Evolutionary conservation across 177 flowering plant species (phyloP).

Genomic region (Vitis hybrid): DNA sequence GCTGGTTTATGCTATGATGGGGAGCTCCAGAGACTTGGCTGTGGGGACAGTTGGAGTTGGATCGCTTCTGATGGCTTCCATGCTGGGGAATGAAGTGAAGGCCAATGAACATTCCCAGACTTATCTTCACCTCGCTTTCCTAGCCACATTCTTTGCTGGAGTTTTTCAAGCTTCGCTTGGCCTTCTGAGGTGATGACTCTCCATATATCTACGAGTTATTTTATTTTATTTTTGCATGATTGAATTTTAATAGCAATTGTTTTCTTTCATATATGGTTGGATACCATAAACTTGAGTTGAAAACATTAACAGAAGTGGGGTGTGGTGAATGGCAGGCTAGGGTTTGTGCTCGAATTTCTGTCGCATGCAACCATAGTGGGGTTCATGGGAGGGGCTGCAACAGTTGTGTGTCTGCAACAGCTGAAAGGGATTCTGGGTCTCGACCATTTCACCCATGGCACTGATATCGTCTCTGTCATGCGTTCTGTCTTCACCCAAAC

Average conservation of each 20-base stretch:
- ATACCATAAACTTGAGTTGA: too few species aligned
- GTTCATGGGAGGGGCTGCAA: conserved; percentile 42
- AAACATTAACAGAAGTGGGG: too few species aligned
- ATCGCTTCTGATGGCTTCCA: conserved; percentile 72
- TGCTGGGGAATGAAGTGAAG: conserved; percentile 67
- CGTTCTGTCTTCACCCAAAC: conserved; percentile 27
- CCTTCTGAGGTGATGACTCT: conserved; percentile 52
- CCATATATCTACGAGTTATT: not conserved
- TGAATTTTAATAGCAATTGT: not conserved
- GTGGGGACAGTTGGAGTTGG: conserved; percentile 93
- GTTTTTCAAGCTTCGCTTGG: conserved; percentile 68
- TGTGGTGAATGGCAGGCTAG: conserved; percentile 11
- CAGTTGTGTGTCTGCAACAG: conserved; percentile 52
- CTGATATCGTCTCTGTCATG: conserved; percentile 43
- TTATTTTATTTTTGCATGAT: not conserved
- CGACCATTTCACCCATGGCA: conserved; percentile 46
- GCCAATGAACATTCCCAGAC: conserved; percentile 54
- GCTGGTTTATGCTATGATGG: conserved; percentile 84
- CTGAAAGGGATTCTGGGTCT: conserved; percentile 54
- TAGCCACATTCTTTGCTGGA: conserved; percentile 83
- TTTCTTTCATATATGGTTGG: not conserved
- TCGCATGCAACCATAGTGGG: conserved; percentile 42
- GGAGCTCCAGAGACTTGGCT: conserved; percentile 87
- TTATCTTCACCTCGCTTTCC: conserved; percentile 86
- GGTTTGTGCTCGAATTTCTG: conserved; percentile 38